Percentiles rank a stretch among this genome's conserved stretches.
phyloP scores from a whole-genome alignment of 148 eudicot species.

The Agrostemma githago region DNA sequence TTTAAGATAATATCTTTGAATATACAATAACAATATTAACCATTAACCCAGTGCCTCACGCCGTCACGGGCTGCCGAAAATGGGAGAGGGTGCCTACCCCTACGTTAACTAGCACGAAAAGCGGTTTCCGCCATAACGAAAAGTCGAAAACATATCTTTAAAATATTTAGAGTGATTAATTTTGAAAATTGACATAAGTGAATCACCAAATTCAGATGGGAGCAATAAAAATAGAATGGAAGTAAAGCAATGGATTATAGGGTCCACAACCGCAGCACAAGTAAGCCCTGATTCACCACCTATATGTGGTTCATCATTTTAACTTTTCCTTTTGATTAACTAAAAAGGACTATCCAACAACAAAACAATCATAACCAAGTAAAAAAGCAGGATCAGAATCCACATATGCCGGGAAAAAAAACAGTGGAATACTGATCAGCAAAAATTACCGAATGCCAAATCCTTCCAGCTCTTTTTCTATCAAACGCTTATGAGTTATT shows the following conservation, averaged over 20 bases:
- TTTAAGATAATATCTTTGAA: background rate
- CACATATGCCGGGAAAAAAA: background rate
- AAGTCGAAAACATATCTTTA: too few relatives aligned
- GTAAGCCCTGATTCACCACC: background rate
- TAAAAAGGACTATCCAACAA: background rate
- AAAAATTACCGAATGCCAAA: conserved; percentile 85
- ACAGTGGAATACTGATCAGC: too few relatives aligned
- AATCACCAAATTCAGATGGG: too few relatives aligned
- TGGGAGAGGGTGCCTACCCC: too few relatives aligned
- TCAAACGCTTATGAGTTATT: conserved; percentile 94
- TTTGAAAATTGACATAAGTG: too few relatives aligned
- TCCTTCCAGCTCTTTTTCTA: conserved; percentile 99
- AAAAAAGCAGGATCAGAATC: background rate
- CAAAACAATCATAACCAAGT: background rate
- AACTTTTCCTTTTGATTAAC: background rate
- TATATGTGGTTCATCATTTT: background rate
- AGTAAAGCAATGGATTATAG: background rate
- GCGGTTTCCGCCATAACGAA: too few relatives aligned
- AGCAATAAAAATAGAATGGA: too few relatives aligned
- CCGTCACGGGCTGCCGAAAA: too few relatives aligned
- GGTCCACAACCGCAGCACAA: background rate
- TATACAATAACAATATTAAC: too few relatives aligned
- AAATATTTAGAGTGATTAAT: too few relatives aligned
- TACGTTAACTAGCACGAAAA: too few relatives aligned
- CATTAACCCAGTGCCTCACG: too few relatives aligned